Percentiles rank a stretch among this genome's conserved stretches.
Evolutionary conservation across 129 eudicot species (phyloP).

Genomic region (Deinandra increscens): DNA sequence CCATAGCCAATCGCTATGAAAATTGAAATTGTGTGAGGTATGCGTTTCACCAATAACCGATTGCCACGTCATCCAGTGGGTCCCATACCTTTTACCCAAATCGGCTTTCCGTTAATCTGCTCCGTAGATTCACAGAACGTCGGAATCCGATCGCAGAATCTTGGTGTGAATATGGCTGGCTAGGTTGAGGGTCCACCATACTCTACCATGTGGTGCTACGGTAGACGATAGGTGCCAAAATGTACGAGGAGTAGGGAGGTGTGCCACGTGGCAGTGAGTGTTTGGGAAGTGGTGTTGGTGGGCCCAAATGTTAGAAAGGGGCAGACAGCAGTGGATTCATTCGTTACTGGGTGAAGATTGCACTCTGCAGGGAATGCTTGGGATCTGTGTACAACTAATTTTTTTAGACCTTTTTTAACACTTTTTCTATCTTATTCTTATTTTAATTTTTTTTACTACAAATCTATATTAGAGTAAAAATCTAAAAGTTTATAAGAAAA

Average conservation of each 20-base stretch:
- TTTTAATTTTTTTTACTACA: no score
- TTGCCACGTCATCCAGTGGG: constrained; percentile 21
- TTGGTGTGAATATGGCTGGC: neutral
- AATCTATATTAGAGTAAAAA: no score
- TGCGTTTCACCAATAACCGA: constrained; percentile 14
- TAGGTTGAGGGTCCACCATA: constrained; percentile 35
- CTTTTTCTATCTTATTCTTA: no score
- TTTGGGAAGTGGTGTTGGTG: constrained; percentile 11
- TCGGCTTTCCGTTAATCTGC: constrained; percentile 25
- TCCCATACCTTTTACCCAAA: constrained; percentile 15
- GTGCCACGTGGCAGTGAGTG: constrained; percentile 21
- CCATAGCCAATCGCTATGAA: constrained; percentile 15
- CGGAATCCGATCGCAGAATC: constrained; percentile 28
- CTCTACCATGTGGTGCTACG: constrained; percentile 34
- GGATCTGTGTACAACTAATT: constrained; percentile 37
- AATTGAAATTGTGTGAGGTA: neutral
- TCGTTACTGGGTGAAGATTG: constrained; percentile 38
- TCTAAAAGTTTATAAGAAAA: no score
- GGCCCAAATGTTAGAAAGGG: constrained; percentile 24
- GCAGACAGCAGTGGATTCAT: constrained; percentile 39
- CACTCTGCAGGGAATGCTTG: constrained; percentile 38
- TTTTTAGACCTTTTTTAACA: no score
- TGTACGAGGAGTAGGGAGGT: constrained; percentile 14
- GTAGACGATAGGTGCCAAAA: constrained; percentile 29
- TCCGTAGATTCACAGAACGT: constrained; percentile 27